Conservation (phyloP, 75 land plant species). For the Selaginella tamariscina region DNA sequence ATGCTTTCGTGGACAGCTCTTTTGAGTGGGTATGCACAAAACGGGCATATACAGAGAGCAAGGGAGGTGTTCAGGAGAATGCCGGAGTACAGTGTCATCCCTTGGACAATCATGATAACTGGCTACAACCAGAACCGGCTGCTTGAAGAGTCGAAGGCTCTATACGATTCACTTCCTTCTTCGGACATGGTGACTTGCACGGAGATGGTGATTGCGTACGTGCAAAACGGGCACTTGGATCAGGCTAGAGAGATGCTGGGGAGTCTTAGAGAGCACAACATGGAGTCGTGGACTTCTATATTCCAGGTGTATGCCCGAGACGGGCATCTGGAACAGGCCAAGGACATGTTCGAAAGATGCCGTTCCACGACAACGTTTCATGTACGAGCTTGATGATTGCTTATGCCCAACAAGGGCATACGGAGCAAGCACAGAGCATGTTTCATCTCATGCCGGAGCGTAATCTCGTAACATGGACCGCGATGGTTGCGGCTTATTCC, state of each 20-base stretch:
- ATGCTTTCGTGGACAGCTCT: neutral
- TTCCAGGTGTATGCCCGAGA: neutral
- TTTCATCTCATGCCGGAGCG: neutral
- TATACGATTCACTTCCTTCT: neutral
- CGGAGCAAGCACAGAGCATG: neutral
- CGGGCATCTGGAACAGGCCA: neutral
- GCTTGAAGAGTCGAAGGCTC: neutral
- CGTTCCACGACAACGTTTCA: neutral
- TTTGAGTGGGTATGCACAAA: neutral
- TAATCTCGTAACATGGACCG: neutral
- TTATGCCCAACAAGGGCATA: neutral
- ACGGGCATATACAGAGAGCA: neutral
- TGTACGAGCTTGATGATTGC: neutral
- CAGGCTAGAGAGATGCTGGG: neutral
- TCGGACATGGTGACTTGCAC: neutral
- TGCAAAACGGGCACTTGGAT: neutral
- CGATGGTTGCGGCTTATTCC: neutral
- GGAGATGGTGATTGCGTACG: neutral
- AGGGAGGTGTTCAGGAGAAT: neutral
- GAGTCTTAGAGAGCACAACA: neutral
- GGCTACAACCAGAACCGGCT: neutral
- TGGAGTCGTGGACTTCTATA: neutral
- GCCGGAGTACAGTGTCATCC: neutral
- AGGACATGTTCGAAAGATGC: neutral
- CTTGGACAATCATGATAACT: neutral